Evolutionary conservation across 83 land plant genomes (phyloP).

Genomic region (Diphasiastrum complanatum): DNA sequence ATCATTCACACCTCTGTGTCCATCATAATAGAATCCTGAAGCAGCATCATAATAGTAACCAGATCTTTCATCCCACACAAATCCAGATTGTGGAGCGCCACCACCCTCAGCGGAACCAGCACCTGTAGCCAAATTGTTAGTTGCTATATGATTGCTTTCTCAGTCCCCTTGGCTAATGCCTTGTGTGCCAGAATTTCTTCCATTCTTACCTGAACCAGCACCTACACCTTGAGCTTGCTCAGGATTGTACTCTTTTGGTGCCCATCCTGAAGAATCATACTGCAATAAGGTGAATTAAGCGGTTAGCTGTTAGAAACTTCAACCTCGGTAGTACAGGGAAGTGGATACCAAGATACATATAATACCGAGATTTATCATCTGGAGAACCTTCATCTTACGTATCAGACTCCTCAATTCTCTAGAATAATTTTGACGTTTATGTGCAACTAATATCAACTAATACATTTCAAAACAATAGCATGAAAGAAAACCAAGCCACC

Average conservation of each 20-base stretch:
- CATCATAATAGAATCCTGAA: conserved; percentile 93
- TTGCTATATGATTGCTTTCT: neutral
- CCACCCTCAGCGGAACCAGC: conserved; percentile 24
- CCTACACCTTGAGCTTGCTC: conserved; percentile 39
- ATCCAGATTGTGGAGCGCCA: conserved; percentile 74
- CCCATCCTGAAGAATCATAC: conserved; percentile 96
- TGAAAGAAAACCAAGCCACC: too few species aligned
- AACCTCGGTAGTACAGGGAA: neutral
- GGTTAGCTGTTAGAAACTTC: neutral
- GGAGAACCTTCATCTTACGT: too few species aligned
- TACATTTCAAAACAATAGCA: too few species aligned
- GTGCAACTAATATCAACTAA: too few species aligned
- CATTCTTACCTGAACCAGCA: neutral
- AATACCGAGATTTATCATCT: too few species aligned
- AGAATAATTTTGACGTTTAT: too few species aligned
- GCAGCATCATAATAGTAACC: conserved; percentile 98
- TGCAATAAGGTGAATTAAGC: conserved; percentile 30
- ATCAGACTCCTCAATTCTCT: too few species aligned
- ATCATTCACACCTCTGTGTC: conserved; percentile 50
- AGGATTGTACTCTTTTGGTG: conserved; percentile 84
- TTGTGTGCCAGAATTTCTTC: neutral
- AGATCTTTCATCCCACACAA: conserved; percentile 99
- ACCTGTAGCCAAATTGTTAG: neutral
- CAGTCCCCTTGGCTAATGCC: neutral
- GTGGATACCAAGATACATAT: too few species aligned